These are phyloP conservation scores for Trametes polyzona DNA, from an alignment of 1,284 basidiomycete genomes.

Conservation along the genomic window DNA sequence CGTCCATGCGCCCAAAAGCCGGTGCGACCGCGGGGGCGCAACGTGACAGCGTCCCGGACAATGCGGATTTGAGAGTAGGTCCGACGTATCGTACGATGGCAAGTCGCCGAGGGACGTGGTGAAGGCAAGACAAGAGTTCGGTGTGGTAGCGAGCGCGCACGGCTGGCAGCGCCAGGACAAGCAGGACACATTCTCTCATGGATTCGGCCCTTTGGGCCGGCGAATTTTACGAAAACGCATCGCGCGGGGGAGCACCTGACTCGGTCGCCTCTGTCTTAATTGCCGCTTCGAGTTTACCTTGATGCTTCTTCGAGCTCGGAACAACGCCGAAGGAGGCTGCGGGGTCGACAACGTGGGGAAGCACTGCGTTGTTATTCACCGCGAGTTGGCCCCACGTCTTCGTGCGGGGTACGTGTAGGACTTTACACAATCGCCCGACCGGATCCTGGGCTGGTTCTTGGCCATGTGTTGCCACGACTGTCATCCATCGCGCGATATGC, in stretches of 20 bases:
- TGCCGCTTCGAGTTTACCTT: conserved; percentile 19
- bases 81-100: conserved; percentile 1
- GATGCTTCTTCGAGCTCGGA: conserved; percentile 20
- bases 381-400: conserved; percentile 1
- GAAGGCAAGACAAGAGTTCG: neutral
- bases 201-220: conserved; percentile 24
- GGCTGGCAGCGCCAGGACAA: neutral
- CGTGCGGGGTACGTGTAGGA: conserved; percentile 7
- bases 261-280: neutral
- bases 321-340: conserved; percentile 3
- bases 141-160: conserved; percentile 5
- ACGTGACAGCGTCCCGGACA: conserved; percentile 13
- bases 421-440: conserved; percentile 7
- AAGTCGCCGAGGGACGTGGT: neutral
- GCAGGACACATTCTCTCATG: conserved; percentile 14
- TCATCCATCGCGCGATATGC: no score
- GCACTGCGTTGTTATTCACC: conserved; percentile 10
- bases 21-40: conserved; percentile 4
- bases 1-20: conserved; percentile 1
- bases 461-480: neutral
- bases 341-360: conserved; percentile 7
- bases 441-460: neutral
- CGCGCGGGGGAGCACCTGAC: conserved; percentile 20
- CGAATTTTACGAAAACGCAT: conserved; percentile 18
- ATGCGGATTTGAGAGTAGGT: conserved; percentile 5